Evolutionary conservation across 1,284 basidiomycete species (phyloP).

Genomic region (Moesziomyces globuligerus): DNA sequence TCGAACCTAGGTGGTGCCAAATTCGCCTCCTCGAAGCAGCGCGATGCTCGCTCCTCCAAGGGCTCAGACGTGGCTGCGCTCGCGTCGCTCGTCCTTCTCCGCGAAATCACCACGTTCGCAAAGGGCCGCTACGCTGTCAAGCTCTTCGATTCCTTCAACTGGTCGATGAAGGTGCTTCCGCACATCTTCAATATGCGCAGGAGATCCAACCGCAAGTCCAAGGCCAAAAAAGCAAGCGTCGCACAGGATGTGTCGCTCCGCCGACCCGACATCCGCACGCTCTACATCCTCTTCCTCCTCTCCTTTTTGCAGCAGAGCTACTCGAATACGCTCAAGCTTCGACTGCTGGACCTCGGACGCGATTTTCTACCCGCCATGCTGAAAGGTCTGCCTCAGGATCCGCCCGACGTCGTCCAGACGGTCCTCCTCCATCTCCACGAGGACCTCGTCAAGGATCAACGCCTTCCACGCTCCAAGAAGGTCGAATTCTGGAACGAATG

Average conservation of each 20-base stretch:
- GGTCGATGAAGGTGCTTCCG: slow-evolving; percentile 51
- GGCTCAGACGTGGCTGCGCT: slow-evolving; percentile 44
- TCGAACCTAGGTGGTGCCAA: slow-evolving; percentile 33
- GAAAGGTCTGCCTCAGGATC: slow-evolving; percentile 52
- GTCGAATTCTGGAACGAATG: slow-evolving; percentile 60
- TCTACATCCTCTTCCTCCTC: slow-evolving; percentile 60
- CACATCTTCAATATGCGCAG: slow-evolving; percentile 55
- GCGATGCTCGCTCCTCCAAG: slow-evolving; percentile 21
- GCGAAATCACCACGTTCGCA: slow-evolving; percentile 51
- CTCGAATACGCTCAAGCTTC: slow-evolving; percentile 38
- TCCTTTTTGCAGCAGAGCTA: slow-evolving; percentile 57
- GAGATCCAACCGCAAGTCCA: slow-evolving; percentile 25
- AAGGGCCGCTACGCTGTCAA: slow-evolving; percentile 46
- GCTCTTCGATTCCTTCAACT: slow-evolving; percentile 61
- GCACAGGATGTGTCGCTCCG: slow-evolving; percentile 45
- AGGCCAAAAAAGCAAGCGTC: slow-evolving; percentile 27
- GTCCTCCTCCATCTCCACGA: slow-evolving; percentile 59
- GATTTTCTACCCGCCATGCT: slow-evolving; percentile 50
- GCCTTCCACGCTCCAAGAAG: slow-evolving; percentile 52
- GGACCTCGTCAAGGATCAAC: slow-evolving; percentile 54
- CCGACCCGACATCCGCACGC: slow-evolving; percentile 59
- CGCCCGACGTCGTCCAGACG: slow-evolving; percentile 53
- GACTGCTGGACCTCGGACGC: slow-evolving; percentile 48
- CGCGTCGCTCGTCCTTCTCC: slow-evolving; percentile 49
- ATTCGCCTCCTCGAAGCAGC: slow-evolving; percentile 20